Evolutionary conservation across 257 asterid genomes (phyloP), one percentile per base, ranked within the genome.

Genomic region (Solanum virginianum): DNA sequence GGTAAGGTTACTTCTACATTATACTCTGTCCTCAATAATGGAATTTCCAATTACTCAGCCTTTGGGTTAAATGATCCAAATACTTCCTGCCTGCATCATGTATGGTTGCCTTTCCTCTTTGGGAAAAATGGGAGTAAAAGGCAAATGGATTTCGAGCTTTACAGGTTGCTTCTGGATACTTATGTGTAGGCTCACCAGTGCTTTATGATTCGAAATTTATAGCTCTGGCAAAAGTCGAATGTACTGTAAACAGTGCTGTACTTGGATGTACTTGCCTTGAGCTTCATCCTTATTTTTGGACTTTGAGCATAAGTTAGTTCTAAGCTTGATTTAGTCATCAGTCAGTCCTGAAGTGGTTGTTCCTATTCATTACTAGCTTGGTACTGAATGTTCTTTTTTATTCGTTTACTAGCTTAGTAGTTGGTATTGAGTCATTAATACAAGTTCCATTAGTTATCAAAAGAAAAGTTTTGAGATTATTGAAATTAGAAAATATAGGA

Each of bases 1-100:
- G 97, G 98, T 90, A 56, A 2, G 75, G 90, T 71, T 80, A 90
- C 84, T 80, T 82, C 69, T 88, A 56, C 86, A 26, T 59, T 60
- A 17, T 68, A 63, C 24, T 45, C 39, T 51, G 53, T 41, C 85
- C 68, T 82, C 68, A 68, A 49, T 79, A 79, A 54, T 79, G 65
- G 29, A 53, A 8, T 39, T 49, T 75, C 14, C 45, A 75, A 24
- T 47, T 75, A 14, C 81, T 75, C 18, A 26, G 24, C 14, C 39
- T 54, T 75, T 49, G 45, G 81, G 81, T 49, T 75, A 49, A 86
- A 29, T 51, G 12, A 29, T 57, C 24, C 24, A 26, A 70, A 20
- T 47, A 7, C 36, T 81, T 71, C 20, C 47, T 66, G 81, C 80
- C 32, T 59, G 26, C 68, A 81, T 59, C 69, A 47, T 66, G 45